These are phyloP conservation scores for Malus hybrid DNA, from an alignment of 331 rosid species.

Conservation along the genomic window DNA sequence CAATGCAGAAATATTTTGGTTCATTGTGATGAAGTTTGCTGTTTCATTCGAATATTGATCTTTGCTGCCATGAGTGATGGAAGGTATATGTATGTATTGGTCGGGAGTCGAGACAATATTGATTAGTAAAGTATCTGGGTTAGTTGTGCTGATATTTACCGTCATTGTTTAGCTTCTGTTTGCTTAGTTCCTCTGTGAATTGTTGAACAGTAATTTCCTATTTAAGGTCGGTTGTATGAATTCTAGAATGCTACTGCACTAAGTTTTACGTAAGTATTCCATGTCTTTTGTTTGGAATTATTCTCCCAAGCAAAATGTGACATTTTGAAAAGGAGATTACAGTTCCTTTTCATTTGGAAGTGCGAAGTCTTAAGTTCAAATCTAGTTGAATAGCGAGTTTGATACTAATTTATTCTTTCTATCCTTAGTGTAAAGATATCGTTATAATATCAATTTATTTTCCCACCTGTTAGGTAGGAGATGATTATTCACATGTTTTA, in stretches of 20 bases:
- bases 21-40: conserved; percentile 1
- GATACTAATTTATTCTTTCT: no score
- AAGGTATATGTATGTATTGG: background rate
- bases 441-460: no score
- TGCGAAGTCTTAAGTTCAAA: no score
- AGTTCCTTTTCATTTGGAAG: no score
- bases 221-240: background rate
- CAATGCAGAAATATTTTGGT: background rate
- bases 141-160: background rate
- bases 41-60: background rate
- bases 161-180: background rate
- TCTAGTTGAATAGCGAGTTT: no score
- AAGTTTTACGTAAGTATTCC: rapidly evolving
- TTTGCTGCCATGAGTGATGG: background rate
- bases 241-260: rapidly evolving
- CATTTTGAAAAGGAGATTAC: no score
- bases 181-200: background rate
- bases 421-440: no score
- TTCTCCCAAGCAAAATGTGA: no score
- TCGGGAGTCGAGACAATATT: background rate
- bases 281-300: no score
- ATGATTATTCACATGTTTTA: no score
- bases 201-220: background rate
- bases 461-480: no score
- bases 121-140: background rate